Conservation (phyloP, 768 basidiomycete genomes). For the Lentinula raphanica region DNA sequence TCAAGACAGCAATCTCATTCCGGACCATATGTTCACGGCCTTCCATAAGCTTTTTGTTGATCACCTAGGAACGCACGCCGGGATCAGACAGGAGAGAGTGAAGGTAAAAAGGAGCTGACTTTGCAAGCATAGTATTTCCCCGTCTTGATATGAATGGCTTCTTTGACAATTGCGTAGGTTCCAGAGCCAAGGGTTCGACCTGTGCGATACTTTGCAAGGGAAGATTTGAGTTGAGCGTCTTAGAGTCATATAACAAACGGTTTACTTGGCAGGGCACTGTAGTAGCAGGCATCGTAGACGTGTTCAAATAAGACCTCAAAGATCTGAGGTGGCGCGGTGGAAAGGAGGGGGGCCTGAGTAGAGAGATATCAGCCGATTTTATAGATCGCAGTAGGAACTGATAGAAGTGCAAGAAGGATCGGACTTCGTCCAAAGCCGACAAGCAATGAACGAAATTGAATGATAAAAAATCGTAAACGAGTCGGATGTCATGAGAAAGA, state of each 20-base stretch:
- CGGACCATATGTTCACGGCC: conserved; percentile 98
- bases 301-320: neutral
- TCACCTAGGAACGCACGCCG: conserved; percentile 41
- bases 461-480: neutral
- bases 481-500: neutral
- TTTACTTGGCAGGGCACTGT: conserved; percentile 3
- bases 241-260: neutral
- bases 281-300: neutral
- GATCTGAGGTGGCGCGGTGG: neutral
- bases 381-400: too few relatives aligned
- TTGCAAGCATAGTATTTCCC: conserved; percentile 96
- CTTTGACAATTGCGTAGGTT: conserved; percentile 93
- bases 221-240: neutral
- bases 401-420: neutral
- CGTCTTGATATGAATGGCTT: conserved; percentile 91
- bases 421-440: neutral
- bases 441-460: neutral
- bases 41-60: conserved; percentile 99
- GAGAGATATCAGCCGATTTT: neutral
- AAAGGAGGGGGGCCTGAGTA: neutral
- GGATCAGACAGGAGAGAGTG: neutral
- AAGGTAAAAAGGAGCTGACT: neutral
- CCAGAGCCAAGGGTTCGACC: conserved; percentile 87
- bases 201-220: conserved; percentile 63
- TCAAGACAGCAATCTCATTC: conserved; percentile 95